Base-by-base conservation (phyloP, 192 early-diverging fungal genomes). In the Coemansia brasiliensis region DNA sequence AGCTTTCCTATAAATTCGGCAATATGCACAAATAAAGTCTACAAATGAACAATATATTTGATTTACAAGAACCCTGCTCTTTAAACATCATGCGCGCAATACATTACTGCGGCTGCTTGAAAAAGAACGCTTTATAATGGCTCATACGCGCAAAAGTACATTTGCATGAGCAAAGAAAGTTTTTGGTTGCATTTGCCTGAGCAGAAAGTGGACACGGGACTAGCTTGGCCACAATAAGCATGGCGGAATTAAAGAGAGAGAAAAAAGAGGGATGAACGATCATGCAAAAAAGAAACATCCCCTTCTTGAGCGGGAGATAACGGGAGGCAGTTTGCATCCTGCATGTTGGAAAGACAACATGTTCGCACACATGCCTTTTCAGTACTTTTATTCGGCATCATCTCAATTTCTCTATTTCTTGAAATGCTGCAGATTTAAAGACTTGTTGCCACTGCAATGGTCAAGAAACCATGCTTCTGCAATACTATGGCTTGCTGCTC, bases 351-450 rank as follows among this genome's bases (percentile, higher is more conserved):
- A 38, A 55, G 17, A 39, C 22, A 42, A 39, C 39, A 39, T 55
- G 40, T 63, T 63, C 61, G 32, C 61, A 63, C 61, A 63, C 52
- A 24, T 49, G 29, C 18, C 29, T 24, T 43, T 43, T 48, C 44
- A 18, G 41, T 21, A 16, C 21, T 16, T 37, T 44, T 51, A 63
- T 63, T 63, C 21, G 61, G 39, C 61, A 29, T 43, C 39, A 17
- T 15, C 11, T 48, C 45, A n/a, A 12, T 41, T 17, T 41, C 45
- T 21, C 21, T 15, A 20, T 48, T 21, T 48, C 18, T 25, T 13
- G 5, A 24, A 5, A 21, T 25, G 24, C 45, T 48, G 45, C 45
- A 48, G 45, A 48, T 48, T 25, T 24, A 25, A 48, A 20, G 17
- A 29, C 27, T 25, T 48, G 21, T 20, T n/a, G n/a, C n/a, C 45